Base-by-base conservation (phyloP, 352 stramenopile genomes). In the Thalassiosira delicatula region DNA sequence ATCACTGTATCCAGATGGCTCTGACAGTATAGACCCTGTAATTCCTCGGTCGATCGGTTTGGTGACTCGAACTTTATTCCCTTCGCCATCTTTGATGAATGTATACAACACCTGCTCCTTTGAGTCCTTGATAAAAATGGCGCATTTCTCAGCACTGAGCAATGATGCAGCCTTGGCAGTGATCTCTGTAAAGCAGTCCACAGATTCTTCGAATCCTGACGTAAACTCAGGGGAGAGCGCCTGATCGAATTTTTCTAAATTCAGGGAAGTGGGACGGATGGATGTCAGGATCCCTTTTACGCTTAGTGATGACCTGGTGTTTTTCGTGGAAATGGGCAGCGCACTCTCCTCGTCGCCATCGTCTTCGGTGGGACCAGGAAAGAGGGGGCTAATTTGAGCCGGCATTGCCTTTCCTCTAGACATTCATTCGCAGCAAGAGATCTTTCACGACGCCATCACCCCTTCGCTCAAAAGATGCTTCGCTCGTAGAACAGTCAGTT, bases 21-120 rank as follows among this genome's bases (percentile, higher is more conserved):
- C 70, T 29, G 70, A 79, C 30, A 88, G 32, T 70, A 85, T 76
- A 60, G 66, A 72, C 37, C 63, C 70, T 21, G 81, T 76, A 56
- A 87, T 85, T 42, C 81, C 81, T 17, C 71, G 57, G 53, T 88
- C 70, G 19, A 83, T 66, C 8, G 72, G 69, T 62, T 84, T 89
- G 19, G 70, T 82, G 17, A 59, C 81, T 65, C 44, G 60, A 37
- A 76, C 37, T 69, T 76, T 71, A 29, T 76, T 76, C 17, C 70
- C 81, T 17, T 71, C 54, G 12, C 49, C 49, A 42, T 86, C 81
- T 51, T 69, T 65, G 30, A 86, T 62, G 44, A 79, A 88, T 71
- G 78, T 88, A 59, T 84, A 86, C 33, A 88, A 46, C 5, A 79
- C 70, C 32, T 88, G 66, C 37, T 88, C 78, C 14, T 81, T 84